Conservation (phyloP, 164 flowering plant genomes). For the Vitis labrusca region DNA sequence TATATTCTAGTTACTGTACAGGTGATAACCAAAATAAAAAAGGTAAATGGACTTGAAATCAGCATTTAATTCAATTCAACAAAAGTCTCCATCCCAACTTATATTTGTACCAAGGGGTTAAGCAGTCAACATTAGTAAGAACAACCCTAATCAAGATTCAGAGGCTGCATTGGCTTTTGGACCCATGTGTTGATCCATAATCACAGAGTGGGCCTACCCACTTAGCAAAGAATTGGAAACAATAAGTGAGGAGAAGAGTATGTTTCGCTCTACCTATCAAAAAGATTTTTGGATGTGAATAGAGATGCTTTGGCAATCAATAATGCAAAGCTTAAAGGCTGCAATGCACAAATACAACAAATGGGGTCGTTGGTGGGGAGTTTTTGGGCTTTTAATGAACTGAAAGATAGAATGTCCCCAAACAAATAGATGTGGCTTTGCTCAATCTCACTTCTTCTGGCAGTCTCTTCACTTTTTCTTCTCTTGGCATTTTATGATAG, state of each 20-base stretch:
- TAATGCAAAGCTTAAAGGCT: constrained; percentile 7
- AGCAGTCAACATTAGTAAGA: too few relatives aligned
- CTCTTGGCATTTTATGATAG: not conserved
- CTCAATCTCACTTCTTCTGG: not conserved
- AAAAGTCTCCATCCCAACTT: too few relatives aligned
- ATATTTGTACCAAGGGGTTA: too few relatives aligned
- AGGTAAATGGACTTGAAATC: too few relatives aligned
- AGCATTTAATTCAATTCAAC: too few relatives aligned
- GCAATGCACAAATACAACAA: not conserved
- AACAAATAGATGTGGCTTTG: not conserved
- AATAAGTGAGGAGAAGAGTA: not conserved
- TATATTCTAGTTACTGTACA: too few relatives aligned
- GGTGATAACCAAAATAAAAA: too few relatives aligned
- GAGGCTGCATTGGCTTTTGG: too few relatives aligned
- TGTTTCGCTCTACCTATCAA: not conserved
- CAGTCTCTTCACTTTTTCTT: not conserved
- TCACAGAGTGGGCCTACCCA: too few relatives aligned
- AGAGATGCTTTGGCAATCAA: constrained; percentile 11
- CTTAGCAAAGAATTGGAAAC: not conserved
- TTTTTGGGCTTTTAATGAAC: constrained; percentile 10
- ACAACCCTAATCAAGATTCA: too few relatives aligned
- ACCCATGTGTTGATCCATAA: too few relatives aligned
- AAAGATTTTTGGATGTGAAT: not conserved
- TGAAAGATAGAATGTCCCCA: constrained; percentile 14
- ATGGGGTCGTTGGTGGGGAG: constrained; percentile 9